Evolutionary conservation across 1,284 basidiomycete genomes (phyloP), one percentile per base, ranked within the genome.

Genomic region (Sanghuangporus weigelae): DNA sequence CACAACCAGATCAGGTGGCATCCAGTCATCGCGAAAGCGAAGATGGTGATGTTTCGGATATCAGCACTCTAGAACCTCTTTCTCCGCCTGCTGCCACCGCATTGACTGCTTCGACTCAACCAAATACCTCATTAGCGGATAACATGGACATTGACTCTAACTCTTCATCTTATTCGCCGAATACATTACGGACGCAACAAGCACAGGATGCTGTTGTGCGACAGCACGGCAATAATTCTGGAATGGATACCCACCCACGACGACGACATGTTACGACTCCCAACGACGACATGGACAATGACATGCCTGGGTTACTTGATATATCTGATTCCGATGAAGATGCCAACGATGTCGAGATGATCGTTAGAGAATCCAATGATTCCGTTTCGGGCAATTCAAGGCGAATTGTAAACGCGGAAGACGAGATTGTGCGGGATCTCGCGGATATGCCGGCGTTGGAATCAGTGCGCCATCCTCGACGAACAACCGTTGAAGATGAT

Each of bases 321-420:
- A 21, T 44, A 14, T 64, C 63, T n/a, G 63, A 64, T 36, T 57
- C 59, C 10, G 63, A 64, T 44, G 59, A 46, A 16, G 63, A 64
- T 44, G 54, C 44, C 21, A 59, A 57, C 11, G 59, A 64, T 39
- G 59, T 64, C 10, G 63, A 64, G 19, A 57, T 60, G 59, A 49
- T 64, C 42, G 38, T 64, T 49, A 50, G 49, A 46, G 59, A 59
- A 12, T 14, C 40, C 26, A 36, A 57, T 49, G 21, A 7, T 23
- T 26, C 59, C 38, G 36, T 16, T 12, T 59, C 38, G 7, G 46
- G 50, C 10, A 51, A 36, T 54, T 19, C 5, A 54, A n/a, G 12
- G 11, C 8, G 1, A 14, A 14, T n/a, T 19, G 1, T 14, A 35
- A 38, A 31, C 11, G 36, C 62, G 11, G 54, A 57, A 8, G 21